Percentiles rank a stretch among this genome's conserved stretches.
These are phyloP conservation scores for Chlamydomonas urium DNA, from an alignment of 139 green algal species.

Conservation along the genomic window DNA sequence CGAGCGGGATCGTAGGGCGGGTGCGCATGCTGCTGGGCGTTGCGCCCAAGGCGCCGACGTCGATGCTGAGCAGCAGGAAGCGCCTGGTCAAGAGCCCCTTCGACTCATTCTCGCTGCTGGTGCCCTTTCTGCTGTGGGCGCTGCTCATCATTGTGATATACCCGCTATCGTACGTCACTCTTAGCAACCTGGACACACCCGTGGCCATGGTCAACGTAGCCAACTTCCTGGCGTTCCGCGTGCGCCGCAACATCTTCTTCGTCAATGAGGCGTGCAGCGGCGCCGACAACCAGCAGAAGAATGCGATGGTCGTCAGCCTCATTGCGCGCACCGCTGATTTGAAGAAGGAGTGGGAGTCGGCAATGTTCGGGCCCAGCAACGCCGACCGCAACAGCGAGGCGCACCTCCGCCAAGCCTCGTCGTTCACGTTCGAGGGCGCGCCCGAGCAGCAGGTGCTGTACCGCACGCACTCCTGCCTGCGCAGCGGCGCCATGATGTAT, in stretches of 20 bases:
- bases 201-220: conserved; percentile 1
- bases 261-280: background rate
- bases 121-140: conserved; percentile 5
- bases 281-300: background rate
- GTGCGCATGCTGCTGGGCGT: background rate
- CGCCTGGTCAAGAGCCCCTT: background rate
- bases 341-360: background rate
- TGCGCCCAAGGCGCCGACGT: background rate
- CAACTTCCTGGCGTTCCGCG: background rate
- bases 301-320: background rate
- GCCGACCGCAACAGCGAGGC: background rate
- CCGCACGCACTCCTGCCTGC: background rate
- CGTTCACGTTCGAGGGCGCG: background rate
- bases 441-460: background rate
- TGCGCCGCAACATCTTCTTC: background rate
- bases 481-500: background rate
- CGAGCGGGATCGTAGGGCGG: background rate
- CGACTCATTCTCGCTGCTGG: background rate
- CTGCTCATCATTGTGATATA: conserved; percentile 8
- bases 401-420: background rate
- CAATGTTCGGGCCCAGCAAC: background rate
- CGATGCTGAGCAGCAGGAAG: background rate
- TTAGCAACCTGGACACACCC: background rate
- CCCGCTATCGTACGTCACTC: background rate
- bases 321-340: too few relatives aligned